Percentiles rank a stretch among this genome's conserved stretches.
Evolutionary conservation across 768 basidiomycete species (phyloP).

Genomic region (Dioszegia hungarica): DNA sequence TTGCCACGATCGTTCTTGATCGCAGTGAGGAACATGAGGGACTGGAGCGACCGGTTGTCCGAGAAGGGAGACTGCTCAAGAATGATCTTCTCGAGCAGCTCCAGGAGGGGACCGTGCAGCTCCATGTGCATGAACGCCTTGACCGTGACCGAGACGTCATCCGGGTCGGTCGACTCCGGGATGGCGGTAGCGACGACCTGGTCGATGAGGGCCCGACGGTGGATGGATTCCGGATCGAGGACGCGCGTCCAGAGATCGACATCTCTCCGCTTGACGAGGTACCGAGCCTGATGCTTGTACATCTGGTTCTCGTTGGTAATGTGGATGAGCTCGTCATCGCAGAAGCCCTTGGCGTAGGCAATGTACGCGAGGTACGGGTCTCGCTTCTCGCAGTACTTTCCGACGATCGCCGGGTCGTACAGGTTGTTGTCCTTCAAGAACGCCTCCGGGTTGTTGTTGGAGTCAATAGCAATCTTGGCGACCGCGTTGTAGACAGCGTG

Average conservation of each 20-base stretch:
- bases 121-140: conserved; percentile 97
- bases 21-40: conserved; percentile 87
- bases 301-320: conserved; percentile 99
- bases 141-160: conserved; percentile 97
- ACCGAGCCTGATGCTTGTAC: conserved; percentile 99
- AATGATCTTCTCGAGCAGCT: conserved; percentile 96
- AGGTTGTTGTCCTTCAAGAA: conserved; percentile 99
- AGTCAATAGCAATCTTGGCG: conserved; percentile 98
- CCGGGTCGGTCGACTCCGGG: conserved; percentile 94
- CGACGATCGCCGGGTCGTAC: conserved; percentile 93
- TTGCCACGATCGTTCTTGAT: conserved; percentile 98
- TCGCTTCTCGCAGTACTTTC: conserved; percentile 98
- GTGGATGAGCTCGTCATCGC: conserved; percentile 91
- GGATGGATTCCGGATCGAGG: conserved; percentile 76
- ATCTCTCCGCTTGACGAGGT: conserved; percentile 91
- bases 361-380: conserved; percentile 99
- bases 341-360: conserved; percentile 97
- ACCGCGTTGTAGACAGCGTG: conserved; percentile 91
- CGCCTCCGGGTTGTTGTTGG: conserved; percentile 93
- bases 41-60: conserved; percentile 95
- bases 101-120: conserved; percentile 93
- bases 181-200: conserved; percentile 91
- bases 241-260: conserved; percentile 97
- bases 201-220: conserved; percentile 89
- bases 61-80: conserved; percentile 95